phyloP scores from a whole-genome alignment of 352 stramenopile genomes.

The Pythium folliculosum region DNA sequence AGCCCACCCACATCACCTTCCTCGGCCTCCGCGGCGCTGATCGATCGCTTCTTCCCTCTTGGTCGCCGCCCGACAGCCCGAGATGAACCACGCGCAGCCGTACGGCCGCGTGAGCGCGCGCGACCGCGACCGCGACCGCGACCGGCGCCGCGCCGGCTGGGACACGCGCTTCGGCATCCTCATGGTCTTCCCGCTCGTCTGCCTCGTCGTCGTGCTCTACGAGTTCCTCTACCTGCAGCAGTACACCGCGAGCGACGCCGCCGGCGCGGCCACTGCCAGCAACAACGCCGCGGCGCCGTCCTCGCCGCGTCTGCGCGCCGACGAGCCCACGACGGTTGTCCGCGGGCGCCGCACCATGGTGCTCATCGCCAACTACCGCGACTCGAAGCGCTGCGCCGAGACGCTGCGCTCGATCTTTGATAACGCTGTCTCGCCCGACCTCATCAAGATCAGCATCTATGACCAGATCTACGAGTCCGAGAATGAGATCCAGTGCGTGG shows the following conservation, averaged over 20 bases:
- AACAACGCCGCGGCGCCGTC: neutral
- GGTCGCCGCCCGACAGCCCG: neutral
- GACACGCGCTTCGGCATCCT: slow-evolving; percentile 58
- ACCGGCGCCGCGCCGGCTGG: slow-evolving; percentile 29
- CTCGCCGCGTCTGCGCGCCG: slow-evolving; percentile 13
- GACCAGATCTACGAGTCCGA: slow-evolving; percentile 73
- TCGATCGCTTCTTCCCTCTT: neutral
- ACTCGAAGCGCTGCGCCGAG: slow-evolving; percentile 74
- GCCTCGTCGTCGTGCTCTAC: slow-evolving; percentile 75
- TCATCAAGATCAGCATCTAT: slow-evolving; percentile 63
- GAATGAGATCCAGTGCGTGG: slow-evolving; percentile 61
- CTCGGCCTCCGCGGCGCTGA: no score
- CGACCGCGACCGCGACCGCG: slow-evolving; percentile 16
- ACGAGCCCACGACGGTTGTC: slow-evolving; percentile 38
- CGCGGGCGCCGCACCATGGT: slow-evolving; percentile 75
- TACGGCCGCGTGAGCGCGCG: slow-evolving; percentile 67
- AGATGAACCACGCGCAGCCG: slow-evolving; percentile 37
- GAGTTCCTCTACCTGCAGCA: slow-evolving; percentile 81
- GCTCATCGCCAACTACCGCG: slow-evolving; percentile 79
- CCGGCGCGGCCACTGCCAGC: neutral
- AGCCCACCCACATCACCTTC: no score
- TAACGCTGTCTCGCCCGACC: slow-evolving; percentile 57
- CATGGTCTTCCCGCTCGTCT: slow-evolving; percentile 69
- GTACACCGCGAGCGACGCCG: slow-evolving; percentile 42
- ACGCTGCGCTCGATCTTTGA: slow-evolving; percentile 79